These are phyloP conservation scores for Colletotrichum incanum DNA, from an alignment of 2,329 filamentous ascomycete genomes.

Conservation along the genomic window DNA sequence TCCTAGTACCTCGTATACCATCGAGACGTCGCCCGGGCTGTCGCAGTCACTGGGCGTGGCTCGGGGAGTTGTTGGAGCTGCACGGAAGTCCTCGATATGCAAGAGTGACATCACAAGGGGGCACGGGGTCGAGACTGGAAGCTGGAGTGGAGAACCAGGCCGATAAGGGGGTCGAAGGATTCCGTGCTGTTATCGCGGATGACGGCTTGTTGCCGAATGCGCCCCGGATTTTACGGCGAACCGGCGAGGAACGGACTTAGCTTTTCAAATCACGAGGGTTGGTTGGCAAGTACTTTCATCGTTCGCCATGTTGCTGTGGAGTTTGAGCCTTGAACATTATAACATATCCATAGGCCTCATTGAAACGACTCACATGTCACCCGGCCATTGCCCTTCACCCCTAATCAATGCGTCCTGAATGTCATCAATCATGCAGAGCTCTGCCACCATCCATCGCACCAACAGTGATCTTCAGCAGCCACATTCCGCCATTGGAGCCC, in stretches of 20 bases:
- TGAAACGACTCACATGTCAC: background rate
- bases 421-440: too few species aligned
- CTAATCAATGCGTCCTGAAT: too few species aligned
- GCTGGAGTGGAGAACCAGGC: background rate
- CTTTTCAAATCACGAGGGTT: background rate
- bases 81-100: background rate
- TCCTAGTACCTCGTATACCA: background rate
- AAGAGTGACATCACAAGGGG: slow-evolving; percentile 33
- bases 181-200: slow-evolving; percentile 11
- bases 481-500: slow-evolving; percentile 20
- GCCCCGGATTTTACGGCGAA: background rate
- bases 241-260: background rate
- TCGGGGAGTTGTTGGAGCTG: background rate
- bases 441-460: background rate
- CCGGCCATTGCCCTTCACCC: background rate
- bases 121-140: background rate
- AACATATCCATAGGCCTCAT: background rate
- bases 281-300: background rate
- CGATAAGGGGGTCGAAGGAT: background rate
- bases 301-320: background rate
- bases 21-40: background rate
- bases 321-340: background rate
- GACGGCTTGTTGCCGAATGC: background rate
- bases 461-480: slow-evolving; percentile 1
- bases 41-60: background rate